A percentile compares a stretch with the other conserved stretches of the same genome.
These are phyloP conservation scores for Trichoderma orchidacearum DNA, from an alignment of 495 filamentous ascomycete genomes.

Conservation along the genomic window DNA sequence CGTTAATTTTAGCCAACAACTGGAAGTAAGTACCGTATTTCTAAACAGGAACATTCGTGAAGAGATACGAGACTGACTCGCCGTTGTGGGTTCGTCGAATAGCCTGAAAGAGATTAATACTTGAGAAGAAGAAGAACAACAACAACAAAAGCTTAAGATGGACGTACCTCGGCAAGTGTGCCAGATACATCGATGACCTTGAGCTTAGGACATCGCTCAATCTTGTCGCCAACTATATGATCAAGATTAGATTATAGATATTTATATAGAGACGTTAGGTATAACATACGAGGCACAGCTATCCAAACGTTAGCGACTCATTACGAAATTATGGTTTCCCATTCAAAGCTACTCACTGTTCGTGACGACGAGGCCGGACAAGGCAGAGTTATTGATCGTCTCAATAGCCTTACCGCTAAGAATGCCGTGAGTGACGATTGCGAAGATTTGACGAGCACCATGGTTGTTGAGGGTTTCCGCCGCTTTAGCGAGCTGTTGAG, in stretches of 20 bases:
- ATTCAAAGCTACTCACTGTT: conserved; percentile 38
- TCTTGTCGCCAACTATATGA: conserved; percentile 77
- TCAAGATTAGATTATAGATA: conserved; percentile 12
- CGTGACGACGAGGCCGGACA: conserved; percentile 77
- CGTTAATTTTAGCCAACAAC: too few relatives aligned
- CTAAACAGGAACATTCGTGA: conserved; percentile 4
- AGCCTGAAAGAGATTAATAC: conserved; percentile 20
- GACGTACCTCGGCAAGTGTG: conserved; percentile 45
- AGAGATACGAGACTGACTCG: conserved; percentile 5
- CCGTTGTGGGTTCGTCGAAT: conserved; percentile 87
- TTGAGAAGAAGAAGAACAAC: neutral
- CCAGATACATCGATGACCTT: conserved; percentile 89
- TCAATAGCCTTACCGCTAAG: conserved; percentile 85
- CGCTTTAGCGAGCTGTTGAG: conserved; percentile 63
- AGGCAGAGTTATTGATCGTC: conserved; percentile 68
- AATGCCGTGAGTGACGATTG: conserved; percentile 94
- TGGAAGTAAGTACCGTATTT: too few relatives aligned
- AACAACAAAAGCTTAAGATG: neutral
- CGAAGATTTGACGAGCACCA: conserved; percentile 75
- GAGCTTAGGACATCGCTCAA: conserved; percentile 54
- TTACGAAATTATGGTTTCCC: neutral
- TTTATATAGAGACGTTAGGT: neutral
- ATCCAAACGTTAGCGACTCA: neutral
- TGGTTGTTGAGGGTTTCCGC: conserved; percentile 84
- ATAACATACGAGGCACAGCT: neutral